Evolutionary conservation across 139 green algal species (phyloP).

Genomic region (Tetraselmis chui): DNA sequence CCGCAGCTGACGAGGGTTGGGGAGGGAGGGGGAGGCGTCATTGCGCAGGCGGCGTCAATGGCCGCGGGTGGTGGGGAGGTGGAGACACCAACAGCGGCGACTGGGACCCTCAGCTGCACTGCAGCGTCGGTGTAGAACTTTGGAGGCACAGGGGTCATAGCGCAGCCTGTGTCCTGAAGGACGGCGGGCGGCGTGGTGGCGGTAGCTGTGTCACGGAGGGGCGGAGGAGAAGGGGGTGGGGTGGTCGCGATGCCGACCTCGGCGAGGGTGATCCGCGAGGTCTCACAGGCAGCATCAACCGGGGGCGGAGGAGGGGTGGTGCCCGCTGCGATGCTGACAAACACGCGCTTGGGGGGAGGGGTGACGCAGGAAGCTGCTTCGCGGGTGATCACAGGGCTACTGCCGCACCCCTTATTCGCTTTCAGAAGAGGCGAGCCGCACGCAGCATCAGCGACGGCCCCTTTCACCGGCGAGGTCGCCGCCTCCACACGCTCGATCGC

Average conservation of each 20-base stretch:
- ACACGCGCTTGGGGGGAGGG: not conserved
- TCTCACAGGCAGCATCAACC: not conserved
- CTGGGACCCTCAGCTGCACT: not conserved
- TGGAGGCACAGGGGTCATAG: not conserved
- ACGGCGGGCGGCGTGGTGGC: not conserved
- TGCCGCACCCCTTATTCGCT: not conserved
- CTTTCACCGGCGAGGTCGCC: not conserved
- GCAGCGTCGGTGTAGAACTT: not conserved
- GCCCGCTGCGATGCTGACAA: not conserved
- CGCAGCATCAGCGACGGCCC: too few relatives aligned
- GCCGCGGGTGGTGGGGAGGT: not conserved
- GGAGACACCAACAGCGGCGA: not conserved
- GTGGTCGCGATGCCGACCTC: not conserved
- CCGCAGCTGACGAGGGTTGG: not conserved
- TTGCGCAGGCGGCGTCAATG: not conserved
- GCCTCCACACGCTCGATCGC: not conserved
- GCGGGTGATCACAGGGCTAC: not conserved
- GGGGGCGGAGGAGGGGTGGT: not conserved
- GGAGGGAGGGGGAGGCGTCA: not conserved
- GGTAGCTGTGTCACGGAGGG: not conserved
- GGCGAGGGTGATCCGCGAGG: not conserved
- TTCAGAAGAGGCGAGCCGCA: not conserved
- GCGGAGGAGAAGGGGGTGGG: too few relatives aligned
- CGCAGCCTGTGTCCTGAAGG: not conserved
- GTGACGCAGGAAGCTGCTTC: not conserved